Percentiles rank a stretch among this genome's conserved stretches.
phyloP scores from a whole-genome alignment of 129 eudicot species.

The Scalesia atractyloides region DNA sequence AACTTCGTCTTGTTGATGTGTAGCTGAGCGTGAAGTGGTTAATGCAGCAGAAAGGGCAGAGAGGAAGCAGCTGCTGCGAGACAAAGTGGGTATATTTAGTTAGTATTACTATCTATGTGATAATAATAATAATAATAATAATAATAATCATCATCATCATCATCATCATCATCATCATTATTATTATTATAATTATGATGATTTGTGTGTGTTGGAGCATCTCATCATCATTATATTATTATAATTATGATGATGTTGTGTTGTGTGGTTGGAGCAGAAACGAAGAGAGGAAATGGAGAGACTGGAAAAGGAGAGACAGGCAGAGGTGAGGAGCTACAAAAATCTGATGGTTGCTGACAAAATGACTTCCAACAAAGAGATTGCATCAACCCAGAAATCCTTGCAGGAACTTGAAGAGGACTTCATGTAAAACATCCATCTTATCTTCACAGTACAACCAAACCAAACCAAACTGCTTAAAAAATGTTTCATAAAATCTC shows the following conservation, averaged over 20 bases:
- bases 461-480: slow-evolving; percentile 1
- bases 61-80: slow-evolving; percentile 83
- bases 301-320: slow-evolving; percentile 88
- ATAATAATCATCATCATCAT: too few species aligned
- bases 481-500: slow-evolving; percentile 3
- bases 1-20: slow-evolving; percentile 25
- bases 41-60: slow-evolving; percentile 94
- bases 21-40: slow-evolving; percentile 94
- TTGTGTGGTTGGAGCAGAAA: slow-evolving; percentile 53
- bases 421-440: slow-evolving; percentile 57
- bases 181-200: too few species aligned
- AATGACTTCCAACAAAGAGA: slow-evolving; percentile 92
- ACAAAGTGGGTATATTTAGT: slow-evolving; percentile 70
- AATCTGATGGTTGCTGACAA: slow-evolving; percentile 97
- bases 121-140: too few species aligned
- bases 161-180: too few species aligned
- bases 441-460: slow-evolving; percentile 8
- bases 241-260: too few species aligned
- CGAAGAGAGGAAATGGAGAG: slow-evolving; percentile 88
- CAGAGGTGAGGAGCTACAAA: slow-evolving; percentile 92
- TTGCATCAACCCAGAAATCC: slow-evolving; percentile 77
- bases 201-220: too few species aligned
- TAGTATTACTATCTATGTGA: too few species aligned
- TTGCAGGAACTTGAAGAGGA: slow-evolving; percentile 95
- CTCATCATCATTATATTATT: too few species aligned